Conservation (phyloP, 495 filamentous ascomycete genomes). For the Pyrenula aspistea region DNA sequence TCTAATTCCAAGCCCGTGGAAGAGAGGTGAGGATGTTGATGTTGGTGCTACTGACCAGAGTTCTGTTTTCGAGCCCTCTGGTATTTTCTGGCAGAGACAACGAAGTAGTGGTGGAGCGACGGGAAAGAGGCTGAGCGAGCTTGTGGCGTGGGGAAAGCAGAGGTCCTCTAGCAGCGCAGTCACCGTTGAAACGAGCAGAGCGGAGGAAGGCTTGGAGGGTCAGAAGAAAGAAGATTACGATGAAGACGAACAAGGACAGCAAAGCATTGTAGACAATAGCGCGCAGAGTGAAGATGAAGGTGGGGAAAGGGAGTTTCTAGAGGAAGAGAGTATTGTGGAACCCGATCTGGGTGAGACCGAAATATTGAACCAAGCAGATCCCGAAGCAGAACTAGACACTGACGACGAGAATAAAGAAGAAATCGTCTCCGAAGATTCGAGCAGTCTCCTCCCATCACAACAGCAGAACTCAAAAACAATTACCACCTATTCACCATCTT, state of each 20-base stretch:
- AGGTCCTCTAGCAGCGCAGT: not conserved
- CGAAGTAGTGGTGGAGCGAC: not conserved
- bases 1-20: not conserved
- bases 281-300: not conserved
- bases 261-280: not conserved
- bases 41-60: not conserved
- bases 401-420: conserved; percentile 3
- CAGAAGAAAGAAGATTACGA: not conserved
- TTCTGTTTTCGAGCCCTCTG: not conserved
- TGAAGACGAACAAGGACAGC: not conserved
- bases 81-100: not conserved
- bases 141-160: not conserved
- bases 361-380: no score
- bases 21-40: not conserved
- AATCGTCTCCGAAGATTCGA: not conserved
- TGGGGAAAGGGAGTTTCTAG: not conserved
- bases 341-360: not conserved
- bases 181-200: not conserved
- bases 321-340: not conserved
- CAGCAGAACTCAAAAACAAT: not conserved
- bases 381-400: not conserved
- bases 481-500: not conserved
- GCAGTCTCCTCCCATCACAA: not conserved
- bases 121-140: not conserved
- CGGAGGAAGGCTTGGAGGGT: not conserved